Evolutionary conservation across 768 basidiomycete species (phyloP), one percentile per base, ranked within the genome.

Genomic region (Coprinopsis marcescibilis): DNA sequence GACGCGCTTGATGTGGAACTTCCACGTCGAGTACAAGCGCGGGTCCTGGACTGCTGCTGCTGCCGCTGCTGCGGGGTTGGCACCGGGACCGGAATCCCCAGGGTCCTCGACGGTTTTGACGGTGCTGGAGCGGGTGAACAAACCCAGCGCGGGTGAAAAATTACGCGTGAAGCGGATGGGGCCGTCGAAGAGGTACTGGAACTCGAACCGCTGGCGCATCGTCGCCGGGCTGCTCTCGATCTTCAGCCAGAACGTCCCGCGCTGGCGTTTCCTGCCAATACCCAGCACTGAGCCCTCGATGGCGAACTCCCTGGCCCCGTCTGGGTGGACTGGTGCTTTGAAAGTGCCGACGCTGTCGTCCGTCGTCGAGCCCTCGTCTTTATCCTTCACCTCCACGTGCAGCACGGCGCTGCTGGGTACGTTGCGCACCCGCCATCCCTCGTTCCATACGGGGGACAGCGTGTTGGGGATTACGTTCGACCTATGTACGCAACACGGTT

Each of bases 11-110:
- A 88, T 66, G 55, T 78, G 82, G 52, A 81, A 72, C 59, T 88
- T 88, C 87, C 88, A 89, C 1, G 87, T 89, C 29, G 83, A 80
- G 58, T 88, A 89, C 19, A 86, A 67, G 0, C 83, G 77, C 0
- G 68, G 70, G 50, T 79, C 76, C 56, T 79, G 73, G 44, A 82
- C 60, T 25, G 30, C 33, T 13, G 19, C 45, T 14, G 19, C 7
- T 5, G 39, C 19, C 23, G 5, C n/a, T 32, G 30, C 8, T 8
- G 30, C n/a, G 10, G 30, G n/a, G 30, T 32, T n/a, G n/a, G n/a
- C n/a, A n/a, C n/a, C n/a, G n/a, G n/a, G 30, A 8, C 14, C 24
- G 6, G 41, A 4, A 25, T 24, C 41, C 11, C 5, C 41, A 26
- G 15, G 13, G 14, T 25, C 24, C 1, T 17, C 37, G 4, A 26